Percentiles rank a stretch among this genome's conserved stretches.
These are phyloP conservation scores for Metschnikowia anglica DNA, from an alignment of 805 yeast species.

Conservation along the genomic window DNA sequence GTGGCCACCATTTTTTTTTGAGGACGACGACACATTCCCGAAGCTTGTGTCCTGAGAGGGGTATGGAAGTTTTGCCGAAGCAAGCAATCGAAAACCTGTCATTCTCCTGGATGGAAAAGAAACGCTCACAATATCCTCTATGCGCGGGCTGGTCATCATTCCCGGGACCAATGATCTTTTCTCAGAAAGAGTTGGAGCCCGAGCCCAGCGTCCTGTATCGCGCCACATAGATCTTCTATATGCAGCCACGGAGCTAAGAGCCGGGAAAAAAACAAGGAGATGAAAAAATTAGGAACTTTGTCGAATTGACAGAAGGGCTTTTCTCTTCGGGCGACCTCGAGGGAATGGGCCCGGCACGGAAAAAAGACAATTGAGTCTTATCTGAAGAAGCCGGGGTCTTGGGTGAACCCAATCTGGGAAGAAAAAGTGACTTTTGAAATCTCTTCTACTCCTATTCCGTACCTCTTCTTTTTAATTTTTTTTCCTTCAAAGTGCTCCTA, in stretches of 20 bases:
- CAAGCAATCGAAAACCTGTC: slow-evolving; percentile 1
- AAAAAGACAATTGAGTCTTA: too few species aligned
- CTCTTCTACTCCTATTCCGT: too few species aligned
- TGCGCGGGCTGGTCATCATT: background rate
- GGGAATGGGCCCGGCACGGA: too few species aligned
- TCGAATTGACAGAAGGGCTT: too few species aligned
- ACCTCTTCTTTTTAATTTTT: too few species aligned
- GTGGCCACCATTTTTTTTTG: background rate
- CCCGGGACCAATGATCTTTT: slow-evolving; percentile 1
- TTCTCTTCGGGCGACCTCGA: too few species aligned
- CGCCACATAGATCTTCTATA: background rate
- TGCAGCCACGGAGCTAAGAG: slow-evolving; percentile 3
- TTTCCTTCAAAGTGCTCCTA: background rate
- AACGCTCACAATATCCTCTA: background rate
- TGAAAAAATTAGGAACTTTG: too few species aligned
- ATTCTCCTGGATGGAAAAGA: slow-evolving; percentile 1
- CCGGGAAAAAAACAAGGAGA: slow-evolving; percentile 1
- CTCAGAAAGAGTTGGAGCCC: background rate
- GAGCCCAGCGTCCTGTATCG: background rate
- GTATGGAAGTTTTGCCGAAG: background rate
- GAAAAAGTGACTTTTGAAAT: too few species aligned
- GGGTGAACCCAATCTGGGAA: too few species aligned
- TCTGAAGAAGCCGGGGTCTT: too few species aligned
- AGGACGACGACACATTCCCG: background rate
- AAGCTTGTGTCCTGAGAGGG: background rate